A percentile compares a stretch with the other conserved stretches of the same genome.
phyloP scores from a whole-genome alignment of 768 basidiomycete genomes.

The Dentipellis fragilis region DNA sequence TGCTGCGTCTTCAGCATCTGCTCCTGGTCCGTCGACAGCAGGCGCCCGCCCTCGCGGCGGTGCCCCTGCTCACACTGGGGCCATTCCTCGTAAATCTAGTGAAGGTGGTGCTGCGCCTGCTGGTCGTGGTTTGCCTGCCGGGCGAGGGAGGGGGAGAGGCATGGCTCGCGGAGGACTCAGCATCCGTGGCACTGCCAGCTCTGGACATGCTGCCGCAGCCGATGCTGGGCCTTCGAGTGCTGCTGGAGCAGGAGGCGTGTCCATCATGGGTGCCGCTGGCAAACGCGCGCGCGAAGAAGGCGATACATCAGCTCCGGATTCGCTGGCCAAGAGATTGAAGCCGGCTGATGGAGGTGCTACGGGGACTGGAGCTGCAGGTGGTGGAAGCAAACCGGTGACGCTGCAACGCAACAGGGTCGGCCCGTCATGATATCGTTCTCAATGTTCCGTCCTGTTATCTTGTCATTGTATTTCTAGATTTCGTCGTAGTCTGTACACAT shows the following conservation, averaged over 20 bases:
- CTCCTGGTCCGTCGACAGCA: constrained; percentile 12
- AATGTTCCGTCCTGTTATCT: constrained; percentile 17
- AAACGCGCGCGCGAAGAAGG: constrained; percentile 13
- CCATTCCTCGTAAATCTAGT: not conserved
- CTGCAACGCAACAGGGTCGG: constrained; percentile 15
- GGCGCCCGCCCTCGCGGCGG: not conserved
- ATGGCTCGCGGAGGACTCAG: constrained; percentile 1
- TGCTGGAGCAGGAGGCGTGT: constrained; percentile 1
- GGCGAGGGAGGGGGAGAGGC: constrained; percentile 12
- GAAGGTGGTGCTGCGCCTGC: not conserved
- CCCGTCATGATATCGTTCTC: constrained; percentile 21
- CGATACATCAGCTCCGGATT: constrained; percentile 5
- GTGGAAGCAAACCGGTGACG: constrained; percentile 10
- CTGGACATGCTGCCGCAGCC: constrained; percentile 1
- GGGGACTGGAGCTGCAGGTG: not conserved
- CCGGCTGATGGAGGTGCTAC: not conserved
- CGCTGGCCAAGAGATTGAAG: constrained; percentile 12
- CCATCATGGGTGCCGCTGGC: constrained; percentile 12
- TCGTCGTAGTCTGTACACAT: not conserved
- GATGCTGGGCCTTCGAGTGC: not conserved
- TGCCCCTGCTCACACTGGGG: not conserved
- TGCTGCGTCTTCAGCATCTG: constrained; percentile 11
- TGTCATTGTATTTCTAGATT: not conserved
- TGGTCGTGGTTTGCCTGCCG: not conserved
- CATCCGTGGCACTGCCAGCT: constrained; percentile 11